Conservation (phyloP, 2,329 filamentous ascomycete species). For the Fusarium brachygibbosum region DNA sequence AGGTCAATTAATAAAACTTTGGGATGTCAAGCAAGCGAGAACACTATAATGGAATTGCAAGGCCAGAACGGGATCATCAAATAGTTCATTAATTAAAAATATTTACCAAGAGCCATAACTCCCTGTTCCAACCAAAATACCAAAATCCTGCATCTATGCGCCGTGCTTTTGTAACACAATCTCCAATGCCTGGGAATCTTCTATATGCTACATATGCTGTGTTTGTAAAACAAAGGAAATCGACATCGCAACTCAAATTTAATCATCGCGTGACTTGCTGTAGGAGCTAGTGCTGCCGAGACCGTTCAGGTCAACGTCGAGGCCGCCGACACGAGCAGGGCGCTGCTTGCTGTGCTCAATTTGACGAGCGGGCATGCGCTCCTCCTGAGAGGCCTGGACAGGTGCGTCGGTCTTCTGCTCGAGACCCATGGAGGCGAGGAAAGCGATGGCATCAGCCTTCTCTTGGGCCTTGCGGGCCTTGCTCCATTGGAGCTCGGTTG, state of each 20-base stretch:
- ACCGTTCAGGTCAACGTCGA: slow-evolving; percentile 36
- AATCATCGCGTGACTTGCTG: slow-evolving; percentile 30
- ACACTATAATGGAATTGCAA: background rate
- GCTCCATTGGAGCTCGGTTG: slow-evolving; percentile 76
- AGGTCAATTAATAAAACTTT: background rate
- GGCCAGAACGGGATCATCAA: background rate
- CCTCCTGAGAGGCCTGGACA: slow-evolving; percentile 13
- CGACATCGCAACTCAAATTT: background rate
- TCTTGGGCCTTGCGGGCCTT: slow-evolving; percentile 66
- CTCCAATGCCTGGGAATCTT: slow-evolving; percentile 24
- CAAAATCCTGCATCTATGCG: slow-evolving; percentile 19
- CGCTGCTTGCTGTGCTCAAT: slow-evolving; percentile 16
- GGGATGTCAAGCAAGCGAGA: no score
- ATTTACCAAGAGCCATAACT: slow-evolving; percentile 22
- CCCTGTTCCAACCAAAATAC: slow-evolving; percentile 7
- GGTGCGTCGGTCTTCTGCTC: slow-evolving; percentile 39
- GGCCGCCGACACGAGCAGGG: slow-evolving; percentile 25
- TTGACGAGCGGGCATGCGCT: slow-evolving; percentile 23
- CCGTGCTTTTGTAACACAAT: slow-evolving; percentile 31
- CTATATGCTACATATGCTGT: slow-evolving; percentile 33
- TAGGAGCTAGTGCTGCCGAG: slow-evolving; percentile 27
- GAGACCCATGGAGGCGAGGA: slow-evolving; percentile 62
- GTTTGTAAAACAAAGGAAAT: slow-evolving; percentile 15
- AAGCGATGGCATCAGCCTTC: slow-evolving; percentile 67
- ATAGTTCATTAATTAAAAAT: slow-evolving; percentile 23